These are phyloP conservation scores for Suillus occidentalis DNA, from an alignment of 768 basidiomycete species.

Conservation along the genomic window DNA sequence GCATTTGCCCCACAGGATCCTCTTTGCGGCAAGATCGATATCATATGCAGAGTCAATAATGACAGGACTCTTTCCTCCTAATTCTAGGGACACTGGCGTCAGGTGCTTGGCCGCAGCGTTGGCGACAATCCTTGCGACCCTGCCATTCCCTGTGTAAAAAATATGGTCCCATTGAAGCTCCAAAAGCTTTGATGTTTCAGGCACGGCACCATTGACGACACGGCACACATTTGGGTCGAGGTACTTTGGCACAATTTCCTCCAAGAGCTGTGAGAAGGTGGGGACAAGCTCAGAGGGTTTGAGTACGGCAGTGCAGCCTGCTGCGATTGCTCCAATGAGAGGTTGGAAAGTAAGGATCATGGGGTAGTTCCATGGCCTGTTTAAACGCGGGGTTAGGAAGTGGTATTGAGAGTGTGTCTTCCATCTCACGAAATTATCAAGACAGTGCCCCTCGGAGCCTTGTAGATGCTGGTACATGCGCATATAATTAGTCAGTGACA, in stretches of 20 bases:
- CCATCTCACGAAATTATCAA: conserved; percentile 58
- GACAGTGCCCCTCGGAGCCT: conserved; percentile 60
- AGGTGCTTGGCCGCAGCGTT: conserved; percentile 29
- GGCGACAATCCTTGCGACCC: conserved; percentile 25
- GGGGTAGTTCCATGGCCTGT: conserved; percentile 71
- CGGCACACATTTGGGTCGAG: conserved; percentile 50
- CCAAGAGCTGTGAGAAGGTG: conserved; percentile 47
- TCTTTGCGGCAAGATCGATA: conserved; percentile 55
- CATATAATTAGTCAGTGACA: background rate
- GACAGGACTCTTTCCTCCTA: conserved; percentile 45
- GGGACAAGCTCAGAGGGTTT: conserved; percentile 66
- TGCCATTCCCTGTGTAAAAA: conserved; percentile 39
- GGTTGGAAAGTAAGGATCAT: conserved; percentile 55
- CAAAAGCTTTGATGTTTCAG: conserved; percentile 37
- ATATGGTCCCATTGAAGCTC: conserved; percentile 35
- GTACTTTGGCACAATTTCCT: conserved; percentile 55
- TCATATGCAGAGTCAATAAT: conserved; percentile 43
- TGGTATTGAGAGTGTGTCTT: background rate
- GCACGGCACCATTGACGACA: conserved; percentile 50
- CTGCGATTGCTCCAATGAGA: conserved; percentile 69
- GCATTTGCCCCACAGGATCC: conserved; percentile 67
- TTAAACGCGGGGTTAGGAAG: background rate
- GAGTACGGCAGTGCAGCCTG: conserved; percentile 66
- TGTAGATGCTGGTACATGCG: conserved; percentile 36
- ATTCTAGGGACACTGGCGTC: conserved; percentile 35